Conservation (phyloP, 164 flowering plant species). For the Chimonanthus salicifolius region DNA sequence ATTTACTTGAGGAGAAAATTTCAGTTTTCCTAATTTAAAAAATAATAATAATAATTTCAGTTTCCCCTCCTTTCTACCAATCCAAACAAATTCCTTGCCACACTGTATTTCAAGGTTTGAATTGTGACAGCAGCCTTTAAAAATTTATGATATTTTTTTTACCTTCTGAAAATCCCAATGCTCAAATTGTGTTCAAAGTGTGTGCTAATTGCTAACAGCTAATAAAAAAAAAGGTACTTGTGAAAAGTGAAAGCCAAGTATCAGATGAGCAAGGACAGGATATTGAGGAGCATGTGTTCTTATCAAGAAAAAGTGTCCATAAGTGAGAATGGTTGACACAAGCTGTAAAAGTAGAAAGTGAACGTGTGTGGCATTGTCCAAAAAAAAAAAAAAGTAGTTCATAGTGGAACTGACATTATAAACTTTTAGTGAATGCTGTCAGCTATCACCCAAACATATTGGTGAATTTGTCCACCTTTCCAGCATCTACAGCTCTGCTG, state of each 20-base stretch:
- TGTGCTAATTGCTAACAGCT: background rate
- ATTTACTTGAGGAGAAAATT: no score
- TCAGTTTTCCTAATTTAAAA: no score
- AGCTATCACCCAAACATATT: background rate
- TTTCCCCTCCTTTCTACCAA: no score
- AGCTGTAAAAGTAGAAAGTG: conserved; percentile 4
- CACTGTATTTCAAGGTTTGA: background rate
- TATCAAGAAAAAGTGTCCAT: background rate
- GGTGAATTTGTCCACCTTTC: background rate
- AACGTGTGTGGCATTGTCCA: background rate
- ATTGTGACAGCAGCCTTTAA: background rate
- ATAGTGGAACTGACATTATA: background rate
- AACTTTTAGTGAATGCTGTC: background rate
- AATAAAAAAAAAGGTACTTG: background rate
- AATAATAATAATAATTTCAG: no score
- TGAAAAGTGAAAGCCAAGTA: background rate
- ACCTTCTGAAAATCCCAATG: background rate
- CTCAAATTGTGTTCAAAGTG: background rate
- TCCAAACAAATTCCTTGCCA: no score
- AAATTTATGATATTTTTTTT: no score
- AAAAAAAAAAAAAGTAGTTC: background rate
- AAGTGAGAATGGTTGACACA: conserved; percentile 1
- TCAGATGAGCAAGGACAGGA: background rate
- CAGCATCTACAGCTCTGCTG: background rate
- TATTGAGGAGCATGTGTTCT: background rate